phyloP scores from a whole-genome alignment of 2,329 filamentous ascomycete genomes.

The Tolypocladium album region DNA sequence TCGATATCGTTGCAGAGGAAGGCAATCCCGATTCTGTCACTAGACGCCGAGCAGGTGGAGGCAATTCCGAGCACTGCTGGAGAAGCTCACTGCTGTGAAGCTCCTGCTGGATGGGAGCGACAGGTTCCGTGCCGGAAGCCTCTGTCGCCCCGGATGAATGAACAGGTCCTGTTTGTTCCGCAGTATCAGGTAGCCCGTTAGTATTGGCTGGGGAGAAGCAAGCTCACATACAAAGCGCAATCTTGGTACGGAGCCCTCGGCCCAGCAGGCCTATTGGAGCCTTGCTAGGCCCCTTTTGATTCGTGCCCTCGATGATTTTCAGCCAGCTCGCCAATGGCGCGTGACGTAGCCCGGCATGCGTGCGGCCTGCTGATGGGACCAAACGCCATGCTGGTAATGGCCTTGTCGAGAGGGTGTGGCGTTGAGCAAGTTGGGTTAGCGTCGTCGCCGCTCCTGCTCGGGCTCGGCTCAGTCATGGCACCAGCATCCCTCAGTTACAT shows the following conservation, averaged over 20 bases:
- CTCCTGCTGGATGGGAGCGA: constrained; percentile 5
- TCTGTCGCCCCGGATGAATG: neutral
- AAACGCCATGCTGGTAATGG: neutral
- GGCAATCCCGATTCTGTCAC: neutral
- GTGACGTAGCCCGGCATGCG: neutral
- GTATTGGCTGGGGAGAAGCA: neutral
- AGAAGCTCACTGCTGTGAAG: constrained; percentile 1
- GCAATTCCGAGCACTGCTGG: constrained; percentile 15
- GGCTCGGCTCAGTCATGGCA: neutral
- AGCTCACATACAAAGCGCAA: neutral
- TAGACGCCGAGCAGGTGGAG: constrained; percentile 6
- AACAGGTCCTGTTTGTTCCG: neutral
- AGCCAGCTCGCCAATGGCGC: neutral
- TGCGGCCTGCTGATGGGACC: neutral
- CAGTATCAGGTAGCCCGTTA: neutral
- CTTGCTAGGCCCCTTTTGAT: neutral
- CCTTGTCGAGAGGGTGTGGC: too few relatives aligned
- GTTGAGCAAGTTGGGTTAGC: too few relatives aligned
- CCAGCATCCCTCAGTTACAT: neutral
- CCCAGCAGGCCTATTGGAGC: neutral
- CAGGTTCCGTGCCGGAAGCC: neutral
- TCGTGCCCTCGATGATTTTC: neutral
- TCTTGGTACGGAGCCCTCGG: neutral
- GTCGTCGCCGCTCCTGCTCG: neutral
- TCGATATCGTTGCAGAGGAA: neutral